Evolutionary conservation across 345 rosid species (phyloP).

Genomic region (Salix viminalis): DNA sequence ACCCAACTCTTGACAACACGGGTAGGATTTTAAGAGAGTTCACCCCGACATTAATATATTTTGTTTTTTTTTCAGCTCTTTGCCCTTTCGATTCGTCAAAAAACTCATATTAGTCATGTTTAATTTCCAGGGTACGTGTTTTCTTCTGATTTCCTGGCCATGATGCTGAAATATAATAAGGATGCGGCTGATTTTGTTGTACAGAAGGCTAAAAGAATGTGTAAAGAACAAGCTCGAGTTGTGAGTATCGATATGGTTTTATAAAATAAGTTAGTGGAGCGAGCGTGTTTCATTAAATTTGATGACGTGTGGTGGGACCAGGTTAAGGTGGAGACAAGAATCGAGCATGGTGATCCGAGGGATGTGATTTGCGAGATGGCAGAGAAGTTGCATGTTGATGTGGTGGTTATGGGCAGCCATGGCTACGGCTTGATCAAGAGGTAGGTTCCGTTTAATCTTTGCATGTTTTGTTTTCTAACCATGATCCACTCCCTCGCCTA

Average conservation of each 20-base stretch:
- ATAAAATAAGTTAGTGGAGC: background rate
- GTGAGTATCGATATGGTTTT: constrained; percentile 13
- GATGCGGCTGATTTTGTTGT: too few relatives aligned
- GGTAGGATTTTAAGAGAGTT: too few relatives aligned
- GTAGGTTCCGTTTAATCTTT: constrained; percentile 6
- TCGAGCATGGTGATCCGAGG: constrained; percentile 51
- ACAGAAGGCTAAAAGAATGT: constrained; percentile 5
- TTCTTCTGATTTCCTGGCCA: too few relatives aligned
- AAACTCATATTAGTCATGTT: too few relatives aligned
- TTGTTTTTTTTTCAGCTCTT: too few relatives aligned
- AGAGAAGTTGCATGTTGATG: constrained; percentile 39
- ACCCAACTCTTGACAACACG: too few relatives aligned
- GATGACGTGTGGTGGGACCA: constrained; percentile 9
- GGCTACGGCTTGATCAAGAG: constrained; percentile 62
- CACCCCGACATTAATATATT: too few relatives aligned
- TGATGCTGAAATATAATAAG: too few relatives aligned
- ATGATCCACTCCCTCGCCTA: too few relatives aligned
- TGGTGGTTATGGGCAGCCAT: constrained; percentile 62
- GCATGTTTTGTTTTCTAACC: too few relatives aligned
- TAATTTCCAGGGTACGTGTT: too few relatives aligned
- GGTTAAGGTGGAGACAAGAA: constrained; percentile 46
- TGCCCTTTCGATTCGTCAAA: too few relatives aligned
- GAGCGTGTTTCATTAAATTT: background rate
- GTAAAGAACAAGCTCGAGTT: constrained; percentile 27
- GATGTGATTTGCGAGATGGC: constrained; percentile 56